These are phyloP conservation scores for Aspergillus sp. DNA, from an alignment of 2,329 filamentous ascomycete species.

Conservation along the genomic window DNA sequence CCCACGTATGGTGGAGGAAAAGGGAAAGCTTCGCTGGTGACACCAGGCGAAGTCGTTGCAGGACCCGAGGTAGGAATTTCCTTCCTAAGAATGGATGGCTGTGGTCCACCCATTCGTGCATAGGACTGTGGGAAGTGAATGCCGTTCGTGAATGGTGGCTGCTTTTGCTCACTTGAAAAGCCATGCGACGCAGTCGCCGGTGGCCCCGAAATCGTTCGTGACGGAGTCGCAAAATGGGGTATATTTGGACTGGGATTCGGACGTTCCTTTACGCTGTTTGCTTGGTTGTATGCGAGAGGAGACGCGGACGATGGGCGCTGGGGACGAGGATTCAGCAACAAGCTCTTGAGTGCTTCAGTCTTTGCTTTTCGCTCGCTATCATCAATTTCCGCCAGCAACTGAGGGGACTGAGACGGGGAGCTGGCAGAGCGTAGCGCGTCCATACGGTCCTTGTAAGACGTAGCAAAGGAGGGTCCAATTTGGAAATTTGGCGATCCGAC, in stretches of 20 bases:
- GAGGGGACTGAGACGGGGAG: conserved; percentile 21
- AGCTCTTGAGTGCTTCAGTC: conserved; percentile 39
- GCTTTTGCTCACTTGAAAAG: conserved; percentile 11
- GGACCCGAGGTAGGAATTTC: conserved; percentile 21
- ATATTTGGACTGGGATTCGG: conserved; percentile 13
- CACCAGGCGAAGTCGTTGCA: conserved; percentile 4
- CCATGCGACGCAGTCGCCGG: conserved; percentile 17
- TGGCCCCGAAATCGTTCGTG: conserved; percentile 30
- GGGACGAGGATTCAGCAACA: conserved; percentile 38
- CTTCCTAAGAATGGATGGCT: conserved; percentile 25
- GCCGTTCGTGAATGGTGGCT: conserved; percentile 10
- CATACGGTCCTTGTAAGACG: conserved; percentile 44
- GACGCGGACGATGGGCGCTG: conserved; percentile 30
- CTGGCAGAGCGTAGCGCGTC: conserved; percentile 35
- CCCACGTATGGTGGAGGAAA: conserved; percentile 16
- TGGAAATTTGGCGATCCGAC: conserved; percentile 45
- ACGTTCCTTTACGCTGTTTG: conserved; percentile 13
- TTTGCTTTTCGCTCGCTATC: conserved; percentile 39
- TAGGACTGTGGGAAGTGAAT: conserved; percentile 17
- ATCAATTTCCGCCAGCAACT: conserved; percentile 16
- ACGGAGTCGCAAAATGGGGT: conserved; percentile 25
- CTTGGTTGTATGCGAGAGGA: conserved; percentile 15
- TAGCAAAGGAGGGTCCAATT: conserved; percentile 62
- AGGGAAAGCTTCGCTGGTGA: conserved; percentile 6
- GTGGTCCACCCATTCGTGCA: conserved; percentile 15